phyloP scores from a whole-genome alignment of 495 filamentous ascomycete species.

The Penicillium lagena region DNA sequence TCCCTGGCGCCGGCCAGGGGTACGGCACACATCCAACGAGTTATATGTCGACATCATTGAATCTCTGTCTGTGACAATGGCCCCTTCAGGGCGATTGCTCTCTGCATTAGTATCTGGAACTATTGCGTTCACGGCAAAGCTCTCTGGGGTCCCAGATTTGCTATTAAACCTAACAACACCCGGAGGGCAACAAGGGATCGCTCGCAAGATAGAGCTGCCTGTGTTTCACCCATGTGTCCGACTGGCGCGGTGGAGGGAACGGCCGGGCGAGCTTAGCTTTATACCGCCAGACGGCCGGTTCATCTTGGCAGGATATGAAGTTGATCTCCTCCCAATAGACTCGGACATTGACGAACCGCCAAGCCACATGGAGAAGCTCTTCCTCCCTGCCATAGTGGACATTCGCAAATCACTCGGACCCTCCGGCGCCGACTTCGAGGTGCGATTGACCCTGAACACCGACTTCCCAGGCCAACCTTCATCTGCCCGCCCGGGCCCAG shows the following conservation, averaged over 20 bases:
- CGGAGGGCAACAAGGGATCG: conserved; percentile 67
- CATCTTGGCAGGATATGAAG: conserved; percentile 88
- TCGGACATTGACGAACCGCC: conserved; percentile 37
- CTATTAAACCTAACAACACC: conserved; percentile 71
- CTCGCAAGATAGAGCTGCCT: conserved; percentile 71
- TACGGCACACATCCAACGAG: conserved; percentile 94
- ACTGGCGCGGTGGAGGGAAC: conserved; percentile 75
- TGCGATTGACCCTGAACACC: conserved; percentile 65
- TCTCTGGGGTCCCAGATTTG: conserved; percentile 90
- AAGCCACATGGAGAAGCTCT: conserved; percentile 55
- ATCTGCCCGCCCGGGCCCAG: conserved; percentile 23
- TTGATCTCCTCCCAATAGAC: conserved; percentile 72
- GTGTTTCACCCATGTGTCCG: conserved; percentile 97
- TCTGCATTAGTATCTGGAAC: conserved; percentile 85
- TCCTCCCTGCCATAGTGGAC: conserved; percentile 75
- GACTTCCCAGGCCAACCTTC: conserved; percentile 45
- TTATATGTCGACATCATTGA: conserved; percentile 96
- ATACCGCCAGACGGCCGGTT: conserved; percentile 95
- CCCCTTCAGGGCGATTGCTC: conserved; percentile 81
- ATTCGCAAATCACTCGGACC: conserved; percentile 73
- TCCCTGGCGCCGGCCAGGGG: conserved; percentile 87
- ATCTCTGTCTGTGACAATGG: conserved; percentile 76
- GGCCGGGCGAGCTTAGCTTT: conserved; percentile 86
- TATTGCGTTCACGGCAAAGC: conserved; percentile 89
- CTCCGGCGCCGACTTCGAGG: conserved; percentile 79